Conservation (phyloP, 2,329 filamentous ascomycete genomes). For the Colletotrichum eleusines region DNA sequence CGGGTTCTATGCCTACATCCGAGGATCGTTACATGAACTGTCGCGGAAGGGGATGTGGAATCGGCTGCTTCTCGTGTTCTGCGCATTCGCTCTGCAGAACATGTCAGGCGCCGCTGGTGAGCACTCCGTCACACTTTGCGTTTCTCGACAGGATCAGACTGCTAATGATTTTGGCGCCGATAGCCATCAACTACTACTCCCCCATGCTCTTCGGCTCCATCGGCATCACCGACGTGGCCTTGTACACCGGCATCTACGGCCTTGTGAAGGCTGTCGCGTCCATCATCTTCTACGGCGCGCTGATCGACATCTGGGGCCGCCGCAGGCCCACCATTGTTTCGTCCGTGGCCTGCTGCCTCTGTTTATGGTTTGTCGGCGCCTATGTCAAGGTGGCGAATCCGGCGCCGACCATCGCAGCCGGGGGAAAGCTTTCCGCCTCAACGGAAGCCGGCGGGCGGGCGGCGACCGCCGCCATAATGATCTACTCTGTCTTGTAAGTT, state of each 20-base stretch:
- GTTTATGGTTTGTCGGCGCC: slow-evolving; percentile 64
- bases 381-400: slow-evolving; percentile 66
- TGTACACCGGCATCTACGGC: slow-evolving; percentile 66
- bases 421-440: slow-evolving; percentile 55
- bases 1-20: slow-evolving; percentile 51
- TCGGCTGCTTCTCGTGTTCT: slow-evolving; percentile 53
- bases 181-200: slow-evolving; percentile 59
- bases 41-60: slow-evolving; percentile 56
- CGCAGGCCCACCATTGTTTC: slow-evolving; percentile 59
- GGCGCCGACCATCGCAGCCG: slow-evolving; percentile 57
- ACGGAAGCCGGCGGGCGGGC: slow-evolving; percentile 61
- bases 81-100: slow-evolving; percentile 55
- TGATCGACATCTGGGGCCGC: slow-evolving; percentile 57
- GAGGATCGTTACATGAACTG: slow-evolving; percentile 51
- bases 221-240: slow-evolving; percentile 57
- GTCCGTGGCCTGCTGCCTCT: slow-evolving; percentile 60
- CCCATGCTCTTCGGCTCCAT: slow-evolving; percentile 57
- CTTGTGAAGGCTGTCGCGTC: slow-evolving; percentile 57
- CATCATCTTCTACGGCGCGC: slow-evolving; percentile 55
- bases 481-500: slow-evolving; percentile 65
- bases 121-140: slow-evolving; percentile 10
- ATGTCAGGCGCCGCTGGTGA: slow-evolving; percentile 55
- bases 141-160: neutral
- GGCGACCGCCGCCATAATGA: slow-evolving; percentile 66
- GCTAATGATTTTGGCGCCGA: slow-evolving; percentile 20